Evolutionary conservation across 257 asterid species (phyloP), one percentile per base, ranked within the genome.

Genomic region (Nicotiana paniculata): DNA sequence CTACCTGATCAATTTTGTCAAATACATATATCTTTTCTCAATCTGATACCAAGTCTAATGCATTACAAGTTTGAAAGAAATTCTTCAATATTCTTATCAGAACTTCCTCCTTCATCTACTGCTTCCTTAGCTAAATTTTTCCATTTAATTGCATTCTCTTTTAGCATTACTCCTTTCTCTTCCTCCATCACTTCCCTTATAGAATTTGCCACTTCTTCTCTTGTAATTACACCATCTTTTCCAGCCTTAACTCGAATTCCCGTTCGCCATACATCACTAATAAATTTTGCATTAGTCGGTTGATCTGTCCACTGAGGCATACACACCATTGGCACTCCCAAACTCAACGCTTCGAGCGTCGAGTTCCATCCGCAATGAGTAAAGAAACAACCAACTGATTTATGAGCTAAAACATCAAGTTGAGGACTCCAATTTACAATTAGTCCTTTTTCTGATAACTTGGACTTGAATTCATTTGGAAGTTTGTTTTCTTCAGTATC

Each of bases 291-390:
- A 48, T 86, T 86, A 30, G 87, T 86, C 16, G 85, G 77, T 51
- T 86, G 89, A 64, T 86, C 89, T 0, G 64, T 43, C 89, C 89
- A 86, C 4, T 83, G 77, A 4, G 89, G 89, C 80, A 83, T 32
- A 10, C 82, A 37, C 53, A 86, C 89, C 83, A 86, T 70, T 0
- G 87, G 89, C 30, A 86, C 87, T 28, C 89, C 89, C 5, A 83
- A 78, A 58, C 89, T 68, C 82, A 86, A 1, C 30, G 86, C 89
- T 51, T 86, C 88, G 0, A 86, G 28, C 0, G 88, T 86, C 5
- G 86, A 85, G 59, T 86, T 86, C 86, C 87, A 86, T 3, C 89
- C 89, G 62, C 89, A 83, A 4, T 86, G 89, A 15, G 83, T 81
- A 4, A 83, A 5, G 78, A 86, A 86, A 54, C 87, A 83, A 57